Base-by-base conservation (phyloP, 2,329 filamentous ascomycete species). In the Daldinia eschscholtzii region DNA sequence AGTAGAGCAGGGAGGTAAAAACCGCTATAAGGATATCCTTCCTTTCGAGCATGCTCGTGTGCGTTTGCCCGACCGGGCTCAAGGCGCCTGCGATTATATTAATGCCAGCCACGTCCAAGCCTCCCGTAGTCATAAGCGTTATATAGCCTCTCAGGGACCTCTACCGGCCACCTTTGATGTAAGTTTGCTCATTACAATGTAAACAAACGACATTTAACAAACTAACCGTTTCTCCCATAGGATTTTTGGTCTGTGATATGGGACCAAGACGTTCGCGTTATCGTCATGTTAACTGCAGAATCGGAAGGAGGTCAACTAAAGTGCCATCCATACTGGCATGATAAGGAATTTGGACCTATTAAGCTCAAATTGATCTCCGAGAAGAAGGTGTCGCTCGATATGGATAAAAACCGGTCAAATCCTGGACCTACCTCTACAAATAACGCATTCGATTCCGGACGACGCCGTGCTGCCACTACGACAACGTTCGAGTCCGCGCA, bases 201-300 rank as follows among this genome's bases (percentile, higher is more conserved):
- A 9, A 9, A 35, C 10, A 9, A 9, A 35, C 10, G 33, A 9
- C 2, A 10, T 35, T 35, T 6, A 28, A 1, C n/a, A 23, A 30
- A 44, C 77, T 82, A 72, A 83, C 76, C 57, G 41, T 57, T 52
- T 6, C 35, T 57, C 2, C 33, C 37, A 5, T 73, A 96, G 93
- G 96, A 99, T 79, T 99, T 99, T 78, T 99, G 96, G 96, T 95
- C 93, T 67, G 92, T 98, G 10, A 87, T 98, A 33, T 99, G 96
- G 96, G 94, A 98, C 78, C 93, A 98, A 80, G 94, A 98, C 77
- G 91, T 97, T 3, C 91, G 95, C 58, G 93, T 98, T 28, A 91
- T 99, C 69, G 94, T 98, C 71, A 98, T 98, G 91, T 86, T 99
- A 72, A 99, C 96, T 5, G 95, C 96, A 1, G 95, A 98, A 80